Base-by-base conservation (phyloP, 306 rosid species). In the Casuarina glauca region DNA sequence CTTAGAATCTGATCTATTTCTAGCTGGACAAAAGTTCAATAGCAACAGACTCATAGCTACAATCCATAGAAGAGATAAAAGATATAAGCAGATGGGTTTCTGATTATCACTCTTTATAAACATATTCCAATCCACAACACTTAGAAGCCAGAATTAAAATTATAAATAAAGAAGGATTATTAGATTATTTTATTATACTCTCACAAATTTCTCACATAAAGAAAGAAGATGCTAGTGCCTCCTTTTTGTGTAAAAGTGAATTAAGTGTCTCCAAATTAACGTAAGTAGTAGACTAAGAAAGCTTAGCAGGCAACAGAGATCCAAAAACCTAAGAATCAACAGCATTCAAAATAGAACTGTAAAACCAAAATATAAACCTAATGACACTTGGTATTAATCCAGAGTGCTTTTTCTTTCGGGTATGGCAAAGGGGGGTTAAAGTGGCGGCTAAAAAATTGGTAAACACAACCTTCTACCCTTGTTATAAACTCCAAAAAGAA, bases 1-100 rank as follows among this genome's bases (percentile, higher is more conserved):
- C 49, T 32, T 48, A 69, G 13, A 48, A 70, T 26, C 39, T 48
- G 32, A 69, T 76, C 75, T 38, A 76, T 79, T 87, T 73, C 73
- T 79, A 49, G 62, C 62, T 67, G 78, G 63, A 9, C 63, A 80
- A 55, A 76, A 78, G 53, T 78, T 83, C 77, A 60, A 58, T 79
- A 42, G 76, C 83, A 80, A 70, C 77, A 82, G 80, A 79, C 78
- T 64, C 72, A 80, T 78, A 72, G 83, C 86, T 78, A 69, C 85
- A 49, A 80, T 70, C 74, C 80, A 68, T 75, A 74, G 78, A 77
- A 77, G 81, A 12, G 17, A 60, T 68, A 76, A 80, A 82, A 0
- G 32, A 26, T 26, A 26, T 26, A 26, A 26, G 32, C 32, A 26
- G 32, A 26, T 26, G 84, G 82, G 16, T 70, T 76, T 84, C 79